phyloP scores from a whole-genome alignment of 352 stramenopile genomes.

The Globisporangium alternatum region DNA sequence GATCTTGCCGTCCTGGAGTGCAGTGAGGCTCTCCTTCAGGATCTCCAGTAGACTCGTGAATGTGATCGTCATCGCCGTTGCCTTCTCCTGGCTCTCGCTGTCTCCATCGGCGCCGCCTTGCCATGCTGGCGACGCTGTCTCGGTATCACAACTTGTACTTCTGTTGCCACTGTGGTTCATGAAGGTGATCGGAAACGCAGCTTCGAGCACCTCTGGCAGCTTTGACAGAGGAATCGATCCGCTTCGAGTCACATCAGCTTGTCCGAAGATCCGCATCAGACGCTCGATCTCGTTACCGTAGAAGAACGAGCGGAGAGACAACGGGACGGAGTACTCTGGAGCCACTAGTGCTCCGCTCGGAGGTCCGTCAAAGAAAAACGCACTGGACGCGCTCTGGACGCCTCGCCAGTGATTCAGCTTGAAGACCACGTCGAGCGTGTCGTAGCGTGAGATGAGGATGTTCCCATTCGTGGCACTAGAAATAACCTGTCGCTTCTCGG shows the following conservation, averaged over 20 bases:
- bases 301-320: conserved; percentile 28
- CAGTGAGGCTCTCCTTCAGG: conserved; percentile 24
- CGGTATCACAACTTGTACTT: background rate
- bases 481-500: conserved; percentile 19
- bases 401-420: conserved; percentile 44
- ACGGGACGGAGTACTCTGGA: conserved; percentile 28
- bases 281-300: conserved; percentile 35
- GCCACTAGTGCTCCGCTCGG: background rate
- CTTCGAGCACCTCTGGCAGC: conserved; percentile 22
- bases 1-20: conserved; percentile 4
- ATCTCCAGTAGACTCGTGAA: conserved; percentile 30
- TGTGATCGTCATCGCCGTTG: conserved; percentile 15
- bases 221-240: conserved; percentile 17
- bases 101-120: too few species aligned
- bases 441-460: conserved; percentile 29
- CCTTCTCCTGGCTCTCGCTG: background rate
- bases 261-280: conserved; percentile 27
- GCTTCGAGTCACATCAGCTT: conserved; percentile 7
- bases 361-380: conserved; percentile 25
- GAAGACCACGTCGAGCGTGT: conserved; percentile 32
- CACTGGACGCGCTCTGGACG: conserved; percentile 23
- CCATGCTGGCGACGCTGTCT: background rate
- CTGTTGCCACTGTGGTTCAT: background rate
- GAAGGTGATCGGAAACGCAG: conserved; percentile 19
- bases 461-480: conserved; percentile 31